These are phyloP conservation scores for Cichorium intybus DNA, from an alignment of 140 eudicot species.

Conservation along the genomic window DNA sequence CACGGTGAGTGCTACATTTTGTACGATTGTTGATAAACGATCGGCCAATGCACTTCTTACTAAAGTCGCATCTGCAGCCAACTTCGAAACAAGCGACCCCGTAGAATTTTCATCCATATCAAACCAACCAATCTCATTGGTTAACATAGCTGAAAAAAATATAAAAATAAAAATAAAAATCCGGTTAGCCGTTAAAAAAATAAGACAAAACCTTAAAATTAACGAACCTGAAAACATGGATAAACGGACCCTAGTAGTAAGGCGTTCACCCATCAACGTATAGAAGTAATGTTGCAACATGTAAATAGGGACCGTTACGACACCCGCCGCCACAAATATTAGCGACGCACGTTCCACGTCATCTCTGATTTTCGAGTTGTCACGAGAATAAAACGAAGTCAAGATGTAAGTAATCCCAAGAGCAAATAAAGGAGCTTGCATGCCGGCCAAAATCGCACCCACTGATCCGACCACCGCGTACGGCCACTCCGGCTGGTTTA, in stretches of 20 bases:
- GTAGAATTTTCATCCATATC: constrained; percentile 70
- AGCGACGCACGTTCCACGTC: constrained; percentile 52
- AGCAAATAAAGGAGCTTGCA: constrained; percentile 79
- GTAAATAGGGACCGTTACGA: constrained; percentile 56
- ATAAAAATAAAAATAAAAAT: neutral
- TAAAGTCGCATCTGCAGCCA: constrained; percentile 85
- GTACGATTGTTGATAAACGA: constrained; percentile 69
- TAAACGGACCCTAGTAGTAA: constrained; percentile 71
- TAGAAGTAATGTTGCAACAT: constrained; percentile 82
- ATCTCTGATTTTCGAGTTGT: constrained; percentile 46
- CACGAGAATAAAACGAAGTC: constrained; percentile 64
- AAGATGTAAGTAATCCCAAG: constrained; percentile 66
- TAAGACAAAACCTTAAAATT: neutral
- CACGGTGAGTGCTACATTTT: constrained; percentile 57
- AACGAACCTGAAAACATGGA: constrained; percentile 75
- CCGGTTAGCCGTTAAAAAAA: neutral
- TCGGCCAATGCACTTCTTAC: constrained; percentile 82
- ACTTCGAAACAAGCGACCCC: constrained; percentile 62
- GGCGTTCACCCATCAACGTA: constrained; percentile 81
- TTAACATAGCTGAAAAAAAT: constrained; percentile 54
- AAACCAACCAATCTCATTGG: constrained; percentile 82
- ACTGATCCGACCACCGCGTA: constrained; percentile 71
- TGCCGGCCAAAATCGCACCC: constrained; percentile 77
- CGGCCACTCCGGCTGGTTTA: constrained; percentile 81
- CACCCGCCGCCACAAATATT: constrained; percentile 57